These are phyloP conservation scores for Teunomyces aglyptinius DNA, from an alignment of 805 yeast species.

Conservation along the genomic window DNA sequence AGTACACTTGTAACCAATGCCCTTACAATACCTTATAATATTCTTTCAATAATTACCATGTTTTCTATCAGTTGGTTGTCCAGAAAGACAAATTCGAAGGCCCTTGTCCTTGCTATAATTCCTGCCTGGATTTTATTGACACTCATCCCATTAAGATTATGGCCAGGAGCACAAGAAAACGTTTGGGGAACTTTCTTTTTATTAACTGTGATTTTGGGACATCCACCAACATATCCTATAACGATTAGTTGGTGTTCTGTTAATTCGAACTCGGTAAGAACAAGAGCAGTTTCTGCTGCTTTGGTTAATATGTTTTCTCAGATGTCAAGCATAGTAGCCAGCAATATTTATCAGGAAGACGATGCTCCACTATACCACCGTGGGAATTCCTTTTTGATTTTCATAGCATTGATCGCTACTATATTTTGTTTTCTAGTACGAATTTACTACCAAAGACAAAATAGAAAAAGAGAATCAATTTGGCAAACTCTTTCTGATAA, in stretches of 20 bases:
- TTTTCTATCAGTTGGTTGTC: slow-evolving; percentile 19
- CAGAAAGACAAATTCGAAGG: slow-evolving; percentile 20
- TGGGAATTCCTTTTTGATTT: slow-evolving; percentile 51
- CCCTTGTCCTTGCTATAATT: slow-evolving; percentile 18
- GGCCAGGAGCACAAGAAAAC: slow-evolving; percentile 39
- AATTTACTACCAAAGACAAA: slow-evolving; percentile 40
- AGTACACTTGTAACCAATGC: slow-evolving; percentile 51
- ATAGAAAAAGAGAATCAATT: slow-evolving; percentile 38
- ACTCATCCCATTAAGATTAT: slow-evolving; percentile 35
- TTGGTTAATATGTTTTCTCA: slow-evolving; percentile 65
- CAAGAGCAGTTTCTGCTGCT: slow-evolving; percentile 66
- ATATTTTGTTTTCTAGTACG: slow-evolving; percentile 28
- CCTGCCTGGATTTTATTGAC: slow-evolving; percentile 28
- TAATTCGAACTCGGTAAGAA: slow-evolving; percentile 60
- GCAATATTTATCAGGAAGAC: slow-evolving; percentile 54
- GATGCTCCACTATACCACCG: slow-evolving; percentile 60
- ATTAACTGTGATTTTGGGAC: slow-evolving; percentile 37
- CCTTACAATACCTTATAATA: slow-evolving; percentile 50
- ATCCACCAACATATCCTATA: slow-evolving; percentile 52
- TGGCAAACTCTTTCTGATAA: slow-evolving; percentile 54
- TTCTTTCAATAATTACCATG: slow-evolving; percentile 23
- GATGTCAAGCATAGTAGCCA: slow-evolving; percentile 50
- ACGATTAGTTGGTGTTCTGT: slow-evolving; percentile 60
- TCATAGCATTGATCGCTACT: slow-evolving; percentile 31
- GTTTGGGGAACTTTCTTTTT: slow-evolving; percentile 45